phyloP scores from a whole-genome alignment of 2,329 filamentous ascomycete genomes.

The Sclerotinia borealis region DNA sequence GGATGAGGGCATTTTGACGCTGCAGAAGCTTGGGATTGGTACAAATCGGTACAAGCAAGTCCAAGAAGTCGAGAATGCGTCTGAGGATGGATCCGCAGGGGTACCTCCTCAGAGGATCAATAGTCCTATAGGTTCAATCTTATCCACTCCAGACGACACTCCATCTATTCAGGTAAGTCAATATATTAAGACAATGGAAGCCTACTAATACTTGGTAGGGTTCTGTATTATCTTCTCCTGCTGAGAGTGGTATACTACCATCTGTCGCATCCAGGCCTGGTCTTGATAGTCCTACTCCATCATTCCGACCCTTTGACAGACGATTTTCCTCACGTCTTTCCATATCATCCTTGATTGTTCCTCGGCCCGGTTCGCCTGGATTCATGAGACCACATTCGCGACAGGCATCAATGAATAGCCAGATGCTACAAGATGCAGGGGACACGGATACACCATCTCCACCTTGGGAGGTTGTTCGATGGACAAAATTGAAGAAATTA shows the following conservation, averaged over 20 bases:
- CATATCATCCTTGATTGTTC: constrained; percentile 51
- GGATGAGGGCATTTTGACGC: constrained; percentile 21
- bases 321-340: constrained; percentile 83
- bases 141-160: constrained; percentile 76
- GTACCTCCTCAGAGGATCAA: constrained; percentile 48
- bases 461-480: constrained; percentile 95
- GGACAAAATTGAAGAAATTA: constrained; percentile 89
- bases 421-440: constrained; percentile 54
- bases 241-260: constrained; percentile 67
- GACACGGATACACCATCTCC: constrained; percentile 67
- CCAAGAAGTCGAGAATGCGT: constrained; percentile 39
- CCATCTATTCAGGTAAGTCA: constrained; percentile 69
- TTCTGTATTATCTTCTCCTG: constrained; percentile 58
- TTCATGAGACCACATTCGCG: constrained; percentile 73
- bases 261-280: constrained; percentile 62
- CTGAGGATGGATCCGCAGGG: constrained; percentile 50
- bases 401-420: constrained; percentile 71
- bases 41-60: constrained; percentile 28
- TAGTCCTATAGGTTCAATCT: constrained; percentile 62
- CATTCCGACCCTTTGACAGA: constrained; percentile 87
- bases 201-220: constrained; percentile 39
- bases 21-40: constrained; percentile 33
- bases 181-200: background rate
- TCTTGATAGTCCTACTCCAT: constrained; percentile 66
- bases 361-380: constrained; percentile 63